Evolutionary conservation across 164 flowering plant species (phyloP).

Genomic region (Piper betle): DNA sequence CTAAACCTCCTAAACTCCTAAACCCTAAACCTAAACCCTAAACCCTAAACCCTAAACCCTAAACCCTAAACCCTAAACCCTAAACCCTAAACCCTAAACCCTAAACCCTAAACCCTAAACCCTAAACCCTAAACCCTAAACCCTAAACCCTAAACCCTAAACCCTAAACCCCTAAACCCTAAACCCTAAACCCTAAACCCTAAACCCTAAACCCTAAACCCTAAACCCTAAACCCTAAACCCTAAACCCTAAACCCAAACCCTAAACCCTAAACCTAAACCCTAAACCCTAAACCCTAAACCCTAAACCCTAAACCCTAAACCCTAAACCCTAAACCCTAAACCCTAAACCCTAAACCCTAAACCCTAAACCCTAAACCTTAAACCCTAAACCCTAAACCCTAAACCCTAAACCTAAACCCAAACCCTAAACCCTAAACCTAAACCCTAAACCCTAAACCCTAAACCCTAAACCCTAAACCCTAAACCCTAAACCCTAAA

Average conservation of each 20-base stretch:
- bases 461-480: background rate
- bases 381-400: constrained; percentile 1
- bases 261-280: background rate
- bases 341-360: background rate
- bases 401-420: constrained; percentile 1
- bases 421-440: background rate
- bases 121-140: background rate
- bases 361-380: constrained; percentile 1
- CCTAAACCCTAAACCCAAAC: background rate
- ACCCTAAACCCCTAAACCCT: too few relatives aligned
- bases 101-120: background rate
- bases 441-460: too few relatives aligned
- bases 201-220: background rate
- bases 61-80: constrained; percentile 1
- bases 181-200: background rate
- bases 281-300: background rate
- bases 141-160: constrained; percentile 1
- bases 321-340: background rate
- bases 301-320: background rate
- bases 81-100: background rate
- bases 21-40: background rate
- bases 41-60: constrained; percentile 1
- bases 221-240: background rate
- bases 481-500: background rate
- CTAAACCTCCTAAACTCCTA: background rate